These are phyloP conservation scores for Lactarius trivialis DNA, from an alignment of 768 basidiomycete genomes.

Conservation along the genomic window DNA sequence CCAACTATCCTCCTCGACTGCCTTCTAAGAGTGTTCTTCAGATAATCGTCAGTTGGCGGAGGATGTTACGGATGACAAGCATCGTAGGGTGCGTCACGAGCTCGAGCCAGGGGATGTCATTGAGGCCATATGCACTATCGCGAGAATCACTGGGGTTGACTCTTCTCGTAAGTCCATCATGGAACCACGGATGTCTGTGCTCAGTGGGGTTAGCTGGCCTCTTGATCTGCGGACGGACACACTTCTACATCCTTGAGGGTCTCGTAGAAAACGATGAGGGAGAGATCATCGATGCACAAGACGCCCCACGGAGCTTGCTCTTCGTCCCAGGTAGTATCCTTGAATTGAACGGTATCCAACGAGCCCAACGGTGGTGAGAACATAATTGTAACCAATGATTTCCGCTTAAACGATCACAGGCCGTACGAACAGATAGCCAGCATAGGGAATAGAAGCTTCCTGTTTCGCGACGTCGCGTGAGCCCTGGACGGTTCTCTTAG, in stretches of 20 bases:
- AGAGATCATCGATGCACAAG: conserved; percentile 81
- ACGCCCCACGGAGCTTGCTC: conserved; percentile 75
- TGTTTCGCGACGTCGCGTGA: conserved; percentile 90
- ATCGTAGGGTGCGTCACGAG: conserved; percentile 79
- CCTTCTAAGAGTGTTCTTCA: conserved; percentile 8
- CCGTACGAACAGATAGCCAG: conserved; percentile 69
- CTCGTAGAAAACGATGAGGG: conserved; percentile 81
- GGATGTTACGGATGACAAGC: conserved; percentile 82
- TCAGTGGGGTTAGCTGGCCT: conserved; percentile 56
- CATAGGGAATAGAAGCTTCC: conserved; percentile 74
- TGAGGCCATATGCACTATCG: conserved; percentile 80
- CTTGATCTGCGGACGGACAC: conserved; percentile 77
- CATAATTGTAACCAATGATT: neutral
- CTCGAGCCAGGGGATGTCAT: conserved; percentile 87
- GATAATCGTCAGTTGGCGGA: conserved; percentile 56
- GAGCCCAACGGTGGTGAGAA: conserved; percentile 74
- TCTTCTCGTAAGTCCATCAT: conserved; percentile 63
- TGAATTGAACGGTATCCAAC: conserved; percentile 71
- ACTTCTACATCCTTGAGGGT: conserved; percentile 88
- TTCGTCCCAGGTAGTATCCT: conserved; percentile 81
- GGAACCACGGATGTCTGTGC: neutral
- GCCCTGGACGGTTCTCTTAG: conserved; percentile 27
- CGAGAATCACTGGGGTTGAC: conserved; percentile 84
- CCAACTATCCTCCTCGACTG: neutral
- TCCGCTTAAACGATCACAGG: conserved; percentile 38